Evolutionary conservation across 2,329 filamentous ascomycete species (phyloP).

Genomic region (Cytospora mali): DNA sequence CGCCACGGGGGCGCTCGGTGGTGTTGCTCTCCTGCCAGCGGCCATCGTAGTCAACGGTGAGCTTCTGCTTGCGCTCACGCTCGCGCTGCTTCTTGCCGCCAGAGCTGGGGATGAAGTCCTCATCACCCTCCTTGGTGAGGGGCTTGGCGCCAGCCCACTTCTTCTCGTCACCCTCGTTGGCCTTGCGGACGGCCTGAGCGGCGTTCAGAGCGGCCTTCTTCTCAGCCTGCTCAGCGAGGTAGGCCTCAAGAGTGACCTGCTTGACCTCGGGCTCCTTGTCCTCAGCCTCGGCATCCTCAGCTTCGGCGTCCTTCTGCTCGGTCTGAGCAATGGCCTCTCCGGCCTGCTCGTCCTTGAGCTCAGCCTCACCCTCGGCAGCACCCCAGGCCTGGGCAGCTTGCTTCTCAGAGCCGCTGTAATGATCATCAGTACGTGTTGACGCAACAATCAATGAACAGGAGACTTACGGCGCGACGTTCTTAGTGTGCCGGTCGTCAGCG

Average conservation of each 20-base stretch:
- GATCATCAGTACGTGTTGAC: background rate
- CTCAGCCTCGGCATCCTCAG: constrained; percentile 46
- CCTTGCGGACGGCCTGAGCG: constrained; percentile 73
- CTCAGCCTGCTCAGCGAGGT: constrained; percentile 71
- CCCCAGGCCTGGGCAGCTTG: constrained; percentile 91
- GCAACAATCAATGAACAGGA: background rate
- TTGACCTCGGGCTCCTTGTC: constrained; percentile 75
- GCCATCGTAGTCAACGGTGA: constrained; percentile 85
- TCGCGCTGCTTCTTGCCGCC: constrained; percentile 80
- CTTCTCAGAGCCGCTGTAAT: constrained; percentile 72
- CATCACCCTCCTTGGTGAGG: constrained; percentile 65
- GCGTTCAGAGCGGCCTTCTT: constrained; percentile 75
- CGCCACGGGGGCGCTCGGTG: constrained; percentile 58
- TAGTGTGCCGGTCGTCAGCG: constrained; percentile 59
- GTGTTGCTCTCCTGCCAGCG: constrained; percentile 66
- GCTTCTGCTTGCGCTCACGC: constrained; percentile 91
- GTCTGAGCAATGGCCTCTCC: constrained; percentile 85
- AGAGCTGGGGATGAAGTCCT: constrained; percentile 76
- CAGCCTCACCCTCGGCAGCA: constrained; percentile 75
- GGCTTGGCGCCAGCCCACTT: constrained; percentile 89
- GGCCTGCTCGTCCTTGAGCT: constrained; percentile 88
- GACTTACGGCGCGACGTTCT: constrained; percentile 51
- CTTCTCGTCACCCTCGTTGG: constrained; percentile 92
- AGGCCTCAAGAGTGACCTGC: constrained; percentile 86
- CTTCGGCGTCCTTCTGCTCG: constrained; percentile 73